Conservation (phyloP, 768 basidiomycete species). For the Imleria badia region DNA sequence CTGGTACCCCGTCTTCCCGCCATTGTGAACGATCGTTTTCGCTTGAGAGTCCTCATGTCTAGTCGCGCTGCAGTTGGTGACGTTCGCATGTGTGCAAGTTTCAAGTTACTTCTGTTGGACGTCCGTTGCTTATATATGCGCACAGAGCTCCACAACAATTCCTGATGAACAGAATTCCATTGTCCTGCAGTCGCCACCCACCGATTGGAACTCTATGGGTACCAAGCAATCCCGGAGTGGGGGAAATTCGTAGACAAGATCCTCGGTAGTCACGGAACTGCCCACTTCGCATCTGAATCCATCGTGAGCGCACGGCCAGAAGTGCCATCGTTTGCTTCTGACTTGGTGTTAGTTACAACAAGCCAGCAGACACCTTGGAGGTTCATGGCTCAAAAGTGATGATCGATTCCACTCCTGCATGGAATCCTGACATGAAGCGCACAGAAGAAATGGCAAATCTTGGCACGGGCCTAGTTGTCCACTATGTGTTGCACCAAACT, state of each 20-base stretch:
- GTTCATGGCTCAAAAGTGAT: not conserved
- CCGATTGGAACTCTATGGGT: not conserved
- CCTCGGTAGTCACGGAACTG: not conserved
- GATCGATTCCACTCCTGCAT: not conserved
- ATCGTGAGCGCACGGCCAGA: no score
- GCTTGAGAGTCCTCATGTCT: not conserved
- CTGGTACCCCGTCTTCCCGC: not conserved
- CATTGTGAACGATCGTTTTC: not conserved
- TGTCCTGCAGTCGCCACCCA: no score
- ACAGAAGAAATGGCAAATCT: not conserved
- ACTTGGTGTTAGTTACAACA: not conserved
- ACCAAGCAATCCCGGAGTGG: not conserved
- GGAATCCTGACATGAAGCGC: not conserved
- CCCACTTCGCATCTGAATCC: not conserved
- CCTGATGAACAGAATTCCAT: conserved; percentile 4
- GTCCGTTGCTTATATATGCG: not conserved
- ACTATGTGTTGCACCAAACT: not conserved
- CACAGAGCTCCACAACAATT: not conserved
- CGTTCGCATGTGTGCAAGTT: conserved; percentile 15
- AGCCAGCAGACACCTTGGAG: not conserved
- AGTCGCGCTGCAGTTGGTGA: not conserved
- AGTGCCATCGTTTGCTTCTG: not conserved
- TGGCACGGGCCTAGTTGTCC: no score
- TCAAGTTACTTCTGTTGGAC: not conserved
- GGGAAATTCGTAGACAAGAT: not conserved